Evolutionary conservation across 2,329 filamentous ascomycete genomes (phyloP), one percentile per base, ranked within the genome.

Genomic region (Beauveria varroae): DNA sequence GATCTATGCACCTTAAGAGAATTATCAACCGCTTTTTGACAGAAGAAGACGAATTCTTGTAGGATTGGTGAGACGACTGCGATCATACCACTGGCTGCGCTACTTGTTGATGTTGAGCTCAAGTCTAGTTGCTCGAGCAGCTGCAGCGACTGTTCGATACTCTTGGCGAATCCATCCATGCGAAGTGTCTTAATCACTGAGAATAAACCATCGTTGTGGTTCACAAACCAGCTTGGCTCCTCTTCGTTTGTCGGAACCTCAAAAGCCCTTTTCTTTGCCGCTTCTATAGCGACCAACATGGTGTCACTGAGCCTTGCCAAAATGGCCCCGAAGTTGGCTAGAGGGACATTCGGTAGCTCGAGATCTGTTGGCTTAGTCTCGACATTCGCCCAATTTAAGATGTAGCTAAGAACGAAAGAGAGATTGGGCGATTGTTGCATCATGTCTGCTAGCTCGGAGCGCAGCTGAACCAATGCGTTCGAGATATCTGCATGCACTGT

Each of bases 211-310:
- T 82, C 78, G 63, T 80, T 81, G 63, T 84, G 73, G 34, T 69
- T 71, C 24, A 64, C 66, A 7, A 76, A 64, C 74, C 74, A 76
- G 2, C 68, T 71, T 18, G 69, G 63, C 47, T 75, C 72, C n/a
- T 72, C 69, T n/a, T 73, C 71, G 30, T 71, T 74, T 3, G 64
- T 67, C 1, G 66, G 68, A 47, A 74, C 68, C 3, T 78, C 76
- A 12, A 77, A 73, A 9, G 85, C 75, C 2, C 79, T 75, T 63
- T 83, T 83, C 62, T 85, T 83, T 51, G 89, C 81, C 64, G 87
- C 85, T 71, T 97, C 91, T 53, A 96, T 81, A 1, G 89, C 87
- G 41, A 93, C 88, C 2, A 97, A 84, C 30, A 93, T 83, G 55
- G 85, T 84, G 72, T 96, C 90, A 52, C 88, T 83, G n/a, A 89